Conservation (phyloP, 148 eudicot species). For the Rheum nobile region DNA sequence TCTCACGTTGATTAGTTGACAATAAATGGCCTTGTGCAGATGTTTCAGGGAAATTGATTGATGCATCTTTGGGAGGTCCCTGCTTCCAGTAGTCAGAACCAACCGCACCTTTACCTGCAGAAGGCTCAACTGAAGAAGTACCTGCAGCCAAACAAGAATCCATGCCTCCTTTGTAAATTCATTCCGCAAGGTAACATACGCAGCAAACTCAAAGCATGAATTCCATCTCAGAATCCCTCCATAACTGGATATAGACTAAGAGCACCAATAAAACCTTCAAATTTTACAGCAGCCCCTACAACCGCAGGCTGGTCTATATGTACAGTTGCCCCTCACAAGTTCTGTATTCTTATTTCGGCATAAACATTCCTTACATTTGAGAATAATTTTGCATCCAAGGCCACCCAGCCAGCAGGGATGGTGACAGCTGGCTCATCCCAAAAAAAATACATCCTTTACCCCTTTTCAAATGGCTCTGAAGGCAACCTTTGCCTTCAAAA, state of each 20-base stretch:
- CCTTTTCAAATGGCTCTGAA: neutral
- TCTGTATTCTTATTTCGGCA: neutral
- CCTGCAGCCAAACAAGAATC: slow-evolving; percentile 14
- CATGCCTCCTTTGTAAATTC: slow-evolving; percentile 4
- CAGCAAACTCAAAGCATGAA: slow-evolving; percentile 16
- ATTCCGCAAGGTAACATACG: neutral
- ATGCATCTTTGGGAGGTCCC: slow-evolving; percentile 26
- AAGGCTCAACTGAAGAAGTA: slow-evolving; percentile 18
- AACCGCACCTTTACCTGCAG: slow-evolving; percentile 31
- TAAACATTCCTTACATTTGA: neutral
- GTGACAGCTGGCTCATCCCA: neutral
- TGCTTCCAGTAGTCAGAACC: slow-evolving; percentile 41
- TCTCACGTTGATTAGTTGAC: slow-evolving; percentile 25
- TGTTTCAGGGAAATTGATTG: slow-evolving; percentile 27
- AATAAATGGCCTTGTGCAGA: slow-evolving; percentile 22
- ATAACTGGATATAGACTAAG: slow-evolving; percentile 22
- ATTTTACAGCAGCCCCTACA: slow-evolving; percentile 26
- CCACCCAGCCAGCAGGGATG: neutral
- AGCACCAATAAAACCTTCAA: slow-evolving; percentile 18
- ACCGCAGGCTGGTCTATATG: neutral
- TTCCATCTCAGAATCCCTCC: slow-evolving; percentile 15
- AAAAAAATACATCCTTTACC: neutral
- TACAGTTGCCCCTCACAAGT: neutral
- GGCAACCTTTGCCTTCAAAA: neutral
- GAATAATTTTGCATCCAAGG: neutral